These are phyloP conservation scores for Tuber magnatum DNA, from an alignment of 495 filamentous ascomycete species.

Conservation along the genomic window DNA sequence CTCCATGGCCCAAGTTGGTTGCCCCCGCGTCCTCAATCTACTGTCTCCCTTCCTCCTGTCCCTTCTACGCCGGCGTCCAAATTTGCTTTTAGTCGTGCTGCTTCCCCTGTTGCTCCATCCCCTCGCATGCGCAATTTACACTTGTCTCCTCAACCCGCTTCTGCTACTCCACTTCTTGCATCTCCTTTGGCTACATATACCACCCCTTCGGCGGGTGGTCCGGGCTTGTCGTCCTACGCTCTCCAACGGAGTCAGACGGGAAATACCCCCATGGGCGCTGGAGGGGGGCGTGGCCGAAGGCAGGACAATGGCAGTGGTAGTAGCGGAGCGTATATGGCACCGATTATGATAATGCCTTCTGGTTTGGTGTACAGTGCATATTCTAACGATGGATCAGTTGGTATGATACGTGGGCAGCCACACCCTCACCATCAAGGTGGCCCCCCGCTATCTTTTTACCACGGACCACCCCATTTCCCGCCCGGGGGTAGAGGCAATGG, in stretches of 20 bases:
- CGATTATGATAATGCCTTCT: slow-evolving; percentile 20
- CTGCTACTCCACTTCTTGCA: slow-evolving; percentile 29
- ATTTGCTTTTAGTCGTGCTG: slow-evolving; percentile 25
- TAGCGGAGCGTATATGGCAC: slow-evolving; percentile 19
- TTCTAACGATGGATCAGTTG: slow-evolving; percentile 42
- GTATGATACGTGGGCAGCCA: slow-evolving; percentile 41
- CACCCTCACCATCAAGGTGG: slow-evolving; percentile 36
- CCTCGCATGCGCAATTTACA: slow-evolving; percentile 28
- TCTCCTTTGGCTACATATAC: slow-evolving; percentile 32
- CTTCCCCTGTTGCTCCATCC: slow-evolving; percentile 30
- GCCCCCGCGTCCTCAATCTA: slow-evolving; percentile 40
- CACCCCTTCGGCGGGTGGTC: slow-evolving; percentile 24
- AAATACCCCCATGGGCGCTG: slow-evolving; percentile 23
- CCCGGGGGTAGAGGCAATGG: slow-evolving; percentile 29
- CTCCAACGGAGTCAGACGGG: slow-evolving; percentile 35
- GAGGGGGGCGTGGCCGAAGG: slow-evolving; percentile 15
- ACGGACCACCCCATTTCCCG: slow-evolving; percentile 31
- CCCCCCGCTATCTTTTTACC: slow-evolving; percentile 32
- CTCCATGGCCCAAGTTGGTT: slow-evolving; percentile 33
- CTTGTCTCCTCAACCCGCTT: slow-evolving; percentile 26
- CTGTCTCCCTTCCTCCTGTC: slow-evolving; percentile 26
- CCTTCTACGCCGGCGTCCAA: slow-evolving; percentile 22
- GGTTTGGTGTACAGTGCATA: slow-evolving; percentile 23
- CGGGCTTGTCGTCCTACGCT: slow-evolving; percentile 32
- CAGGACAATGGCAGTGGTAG: slow-evolving; percentile 12